phyloP scores from a whole-genome alignment of 148 eudicot genomes.

The Agrostemma githago region DNA sequence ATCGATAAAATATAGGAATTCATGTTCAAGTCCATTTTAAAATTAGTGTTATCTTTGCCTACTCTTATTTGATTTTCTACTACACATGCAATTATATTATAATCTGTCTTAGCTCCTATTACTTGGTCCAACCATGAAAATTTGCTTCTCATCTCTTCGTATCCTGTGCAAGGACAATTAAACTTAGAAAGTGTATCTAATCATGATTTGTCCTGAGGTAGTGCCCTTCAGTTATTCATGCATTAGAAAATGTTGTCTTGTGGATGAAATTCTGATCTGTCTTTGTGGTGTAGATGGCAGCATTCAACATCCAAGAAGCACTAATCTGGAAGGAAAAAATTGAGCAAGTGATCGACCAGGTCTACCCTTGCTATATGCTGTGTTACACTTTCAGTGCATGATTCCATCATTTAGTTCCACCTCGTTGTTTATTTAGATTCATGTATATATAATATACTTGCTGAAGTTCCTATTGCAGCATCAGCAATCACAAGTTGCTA shows the following conservation, averaged over 20 bases:
- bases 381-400: conserved; percentile 13
- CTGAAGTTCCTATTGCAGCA: conserved; percentile 48
- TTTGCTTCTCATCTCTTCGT: neutral
- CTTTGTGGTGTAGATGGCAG: conserved; percentile 82
- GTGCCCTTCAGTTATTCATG: conserved; percentile 14
- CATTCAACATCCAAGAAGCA: conserved; percentile 98
- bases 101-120: neutral
- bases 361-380: conserved; percentile 19
- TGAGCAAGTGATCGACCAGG: conserved; percentile 96
- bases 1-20: neutral
- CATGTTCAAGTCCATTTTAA: neutral
- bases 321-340: conserved; percentile 96
- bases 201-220: conserved; percentile 7
- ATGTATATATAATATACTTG: conserved; percentile 8
- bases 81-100: neutral
- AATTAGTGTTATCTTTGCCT: neutral
- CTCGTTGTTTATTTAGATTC: neutral
- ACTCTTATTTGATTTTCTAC: neutral
- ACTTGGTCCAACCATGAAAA: neutral
- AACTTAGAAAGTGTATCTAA: neutral
- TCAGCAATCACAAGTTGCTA: conserved; percentile 76
- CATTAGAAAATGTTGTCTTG: conserved; percentile 3
- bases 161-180: neutral
- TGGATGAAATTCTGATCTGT: conserved; percentile 22
- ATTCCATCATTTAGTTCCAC: neutral